Conservation (phyloP, 768 basidiomycete species). For the Hypholoma fasciculare region DNA sequence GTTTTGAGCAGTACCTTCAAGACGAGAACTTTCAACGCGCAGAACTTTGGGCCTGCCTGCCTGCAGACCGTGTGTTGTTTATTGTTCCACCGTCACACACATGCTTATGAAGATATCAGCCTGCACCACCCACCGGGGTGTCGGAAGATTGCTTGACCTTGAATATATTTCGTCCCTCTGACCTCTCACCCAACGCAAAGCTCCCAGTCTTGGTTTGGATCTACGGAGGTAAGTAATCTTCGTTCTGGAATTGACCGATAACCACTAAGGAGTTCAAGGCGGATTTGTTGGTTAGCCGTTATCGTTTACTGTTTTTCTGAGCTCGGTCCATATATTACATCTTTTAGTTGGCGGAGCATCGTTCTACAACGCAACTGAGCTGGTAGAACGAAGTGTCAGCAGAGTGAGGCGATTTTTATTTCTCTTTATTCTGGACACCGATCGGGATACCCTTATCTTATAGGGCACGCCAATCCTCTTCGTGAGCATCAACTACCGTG, state of each 20-base stretch:
- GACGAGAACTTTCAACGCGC: conserved; percentile 37
- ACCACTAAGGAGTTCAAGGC: conserved; percentile 1
- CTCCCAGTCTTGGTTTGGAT: conserved; percentile 34
- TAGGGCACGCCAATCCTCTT: conserved; percentile 41
- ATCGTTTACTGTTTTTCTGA: background rate
- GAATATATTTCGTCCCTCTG: conserved; percentile 52
- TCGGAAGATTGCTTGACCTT: conserved; percentile 61
- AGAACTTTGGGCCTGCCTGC: conserved; percentile 42
- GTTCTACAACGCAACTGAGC: conserved; percentile 26
- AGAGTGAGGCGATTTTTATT: conserved; percentile 18
- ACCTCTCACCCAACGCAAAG: conserved; percentile 19
- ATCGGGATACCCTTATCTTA: background rate
- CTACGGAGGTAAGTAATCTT: conserved; percentile 12
- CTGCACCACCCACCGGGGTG: conserved; percentile 28
- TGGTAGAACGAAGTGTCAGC: conserved; percentile 30
- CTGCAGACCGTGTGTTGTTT: conserved; percentile 39
- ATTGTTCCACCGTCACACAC: background rate
- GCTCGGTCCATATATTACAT: background rate
- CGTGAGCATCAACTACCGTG: conserved; percentile 35
- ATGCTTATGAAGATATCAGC: background rate
- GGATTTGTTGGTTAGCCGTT: conserved; percentile 11
- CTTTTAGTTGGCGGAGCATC: conserved; percentile 13
- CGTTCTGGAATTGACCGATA: background rate
- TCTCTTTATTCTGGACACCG: background rate
- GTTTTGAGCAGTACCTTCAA: conserved; percentile 37